Conservation (phyloP, 371 early-diverging fungal species). For the Lichtheimia ornata region DNA sequence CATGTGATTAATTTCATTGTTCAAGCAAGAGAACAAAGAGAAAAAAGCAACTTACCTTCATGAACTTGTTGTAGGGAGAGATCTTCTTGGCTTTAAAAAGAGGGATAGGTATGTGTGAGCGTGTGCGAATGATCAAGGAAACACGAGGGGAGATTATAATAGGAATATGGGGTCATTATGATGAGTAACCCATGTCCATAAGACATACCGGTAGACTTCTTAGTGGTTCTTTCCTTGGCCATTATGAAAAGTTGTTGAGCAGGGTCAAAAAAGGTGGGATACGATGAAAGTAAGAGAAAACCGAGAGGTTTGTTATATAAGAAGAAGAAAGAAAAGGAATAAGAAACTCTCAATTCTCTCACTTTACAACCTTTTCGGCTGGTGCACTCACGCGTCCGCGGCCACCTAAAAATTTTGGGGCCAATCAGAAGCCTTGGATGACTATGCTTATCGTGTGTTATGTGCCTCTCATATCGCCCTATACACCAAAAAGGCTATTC, state of each 20-base stretch:
- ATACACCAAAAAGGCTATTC: too few relatives aligned
- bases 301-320: slow-evolving; percentile 18
- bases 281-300: slow-evolving; percentile 7
- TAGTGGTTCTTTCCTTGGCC: slow-evolving; percentile 28
- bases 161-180: too few relatives aligned
- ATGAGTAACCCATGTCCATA: too few relatives aligned
- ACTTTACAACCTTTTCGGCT: slow-evolving; percentile 2
- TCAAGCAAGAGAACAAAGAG: neutral
- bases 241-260: slow-evolving; percentile 27
- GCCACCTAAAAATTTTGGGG: slow-evolving; percentile 4
- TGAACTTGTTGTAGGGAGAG: slow-evolving; percentile 69
- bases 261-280: neutral
- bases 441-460: slow-evolving; percentile 1
- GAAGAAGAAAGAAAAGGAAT: slow-evolving; percentile 14
- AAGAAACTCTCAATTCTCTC: neutral
- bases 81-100: slow-evolving; percentile 22
- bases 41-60: slow-evolving; percentile 46
- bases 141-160: neutral
- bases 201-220: slow-evolving; percentile 16
- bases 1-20: neutral
- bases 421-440: neutral
- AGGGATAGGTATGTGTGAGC: too few relatives aligned
- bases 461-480: too few relatives aligned
- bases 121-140: neutral
- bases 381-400: slow-evolving; percentile 1